phyloP scores from a whole-genome alignment of 331 rosid species.

The Rhamnella rubrinervis region DNA sequence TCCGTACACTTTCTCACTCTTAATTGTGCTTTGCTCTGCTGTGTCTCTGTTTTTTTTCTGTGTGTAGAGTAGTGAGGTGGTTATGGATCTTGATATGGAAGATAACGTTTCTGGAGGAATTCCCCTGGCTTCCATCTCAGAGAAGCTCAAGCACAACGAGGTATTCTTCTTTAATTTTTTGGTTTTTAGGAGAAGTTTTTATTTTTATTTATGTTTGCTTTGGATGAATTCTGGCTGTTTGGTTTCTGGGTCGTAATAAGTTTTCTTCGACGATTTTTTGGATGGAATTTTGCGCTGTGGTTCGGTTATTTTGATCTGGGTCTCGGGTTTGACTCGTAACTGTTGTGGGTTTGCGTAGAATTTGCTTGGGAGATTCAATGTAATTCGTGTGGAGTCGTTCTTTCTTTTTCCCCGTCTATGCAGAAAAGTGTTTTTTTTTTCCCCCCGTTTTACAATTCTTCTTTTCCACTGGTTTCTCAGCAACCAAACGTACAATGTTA shows the following conservation, averaged over 20 bases:
- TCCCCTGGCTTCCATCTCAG: slow-evolving; percentile 23
- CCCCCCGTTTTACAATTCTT: background rate
- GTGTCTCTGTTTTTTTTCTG: background rate
- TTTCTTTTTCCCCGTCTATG: background rate
- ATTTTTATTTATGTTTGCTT: too few species aligned
- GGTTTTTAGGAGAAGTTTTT: too few species aligned
- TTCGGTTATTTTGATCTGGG: background rate
- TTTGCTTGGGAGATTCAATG: background rate
- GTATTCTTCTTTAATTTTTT: slow-evolving; percentile 21
- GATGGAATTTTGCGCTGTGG: background rate
- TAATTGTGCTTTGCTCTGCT: too few species aligned
- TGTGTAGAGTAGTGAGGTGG: background rate
- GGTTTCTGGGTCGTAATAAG: too few species aligned
- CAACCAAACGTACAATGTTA: too few species aligned
- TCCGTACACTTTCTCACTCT: background rate
- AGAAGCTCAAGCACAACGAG: slow-evolving; percentile 48
- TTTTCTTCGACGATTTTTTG: background rate
- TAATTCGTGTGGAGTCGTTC: slow-evolving; percentile 12
- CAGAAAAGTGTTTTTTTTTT: background rate
- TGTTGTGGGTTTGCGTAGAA: background rate
- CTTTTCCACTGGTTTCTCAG: slow-evolving; percentile 15
- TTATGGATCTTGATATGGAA: slow-evolving; percentile 45
- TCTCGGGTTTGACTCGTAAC: background rate
- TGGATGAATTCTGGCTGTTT: background rate
- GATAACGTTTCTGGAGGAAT: slow-evolving; percentile 11